Percentiles rank a stretch among this genome's conserved stretches.
Conservation (phyloP, 2,329 filamentous ascomycete species). For the Fusarium verrucosum region DNA sequence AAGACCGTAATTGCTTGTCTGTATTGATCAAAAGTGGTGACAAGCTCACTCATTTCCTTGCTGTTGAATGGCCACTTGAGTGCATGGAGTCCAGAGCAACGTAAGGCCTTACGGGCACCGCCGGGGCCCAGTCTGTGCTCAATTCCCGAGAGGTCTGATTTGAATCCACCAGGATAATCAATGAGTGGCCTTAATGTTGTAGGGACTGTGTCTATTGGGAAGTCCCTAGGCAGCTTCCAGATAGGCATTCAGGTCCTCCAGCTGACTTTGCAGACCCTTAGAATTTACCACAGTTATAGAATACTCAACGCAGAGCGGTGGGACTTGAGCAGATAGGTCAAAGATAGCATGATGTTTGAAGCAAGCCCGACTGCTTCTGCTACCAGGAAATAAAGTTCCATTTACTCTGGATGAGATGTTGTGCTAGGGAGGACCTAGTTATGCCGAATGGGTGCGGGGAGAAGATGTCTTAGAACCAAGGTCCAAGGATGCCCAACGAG, state of each 20-base stretch:
- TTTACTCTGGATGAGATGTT: too few species aligned
- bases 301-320: background rate
- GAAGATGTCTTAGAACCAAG: too few species aligned
- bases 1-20: background rate
- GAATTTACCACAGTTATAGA: background rate
- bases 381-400: background rate
- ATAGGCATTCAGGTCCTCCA: background rate
- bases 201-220: too few species aligned
- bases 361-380: background rate
- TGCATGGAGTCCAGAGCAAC: background rate
- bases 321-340: background rate
- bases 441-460: too few species aligned
- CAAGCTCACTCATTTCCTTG: background rate
- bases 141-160: fast-evolving
- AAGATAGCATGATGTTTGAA: background rate
- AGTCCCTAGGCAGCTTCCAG: background rate
- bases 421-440: too few species aligned
- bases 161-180: background rate
- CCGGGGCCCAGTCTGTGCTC: background rate
- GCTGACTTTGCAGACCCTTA: fast-evolving
- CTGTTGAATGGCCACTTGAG: background rate
- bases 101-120: background rate
- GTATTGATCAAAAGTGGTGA: background rate
- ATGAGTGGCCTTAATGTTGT: too few species aligned
- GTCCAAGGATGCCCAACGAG: background rate